phyloP scores from a whole-genome alignment of 208 protist genomes.

The Herpetomonas muscarum region DNA sequence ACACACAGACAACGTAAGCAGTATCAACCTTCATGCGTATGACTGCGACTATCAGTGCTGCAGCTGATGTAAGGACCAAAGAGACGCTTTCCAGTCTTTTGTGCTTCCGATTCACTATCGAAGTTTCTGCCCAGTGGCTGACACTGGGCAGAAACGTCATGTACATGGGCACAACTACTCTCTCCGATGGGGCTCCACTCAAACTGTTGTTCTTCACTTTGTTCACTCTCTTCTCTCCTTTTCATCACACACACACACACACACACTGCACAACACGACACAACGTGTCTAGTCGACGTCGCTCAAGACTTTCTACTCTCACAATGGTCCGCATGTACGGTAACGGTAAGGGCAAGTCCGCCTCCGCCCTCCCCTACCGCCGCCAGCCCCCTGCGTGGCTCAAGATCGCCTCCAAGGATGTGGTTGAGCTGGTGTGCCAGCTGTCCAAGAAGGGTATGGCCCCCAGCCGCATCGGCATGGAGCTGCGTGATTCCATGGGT shows the following conservation, averaged over 20 bases:
- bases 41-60: too few relatives aligned
- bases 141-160: too few relatives aligned
- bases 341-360: slow-evolving; percentile 98
- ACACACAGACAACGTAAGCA: too few relatives aligned
- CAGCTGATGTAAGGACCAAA: too few relatives aligned
- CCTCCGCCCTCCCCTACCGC: slow-evolving; percentile 97
- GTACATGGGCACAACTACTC: too few relatives aligned
- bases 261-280: neutral
- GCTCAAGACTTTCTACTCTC: too few relatives aligned
- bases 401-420: slow-evolving; percentile 94
- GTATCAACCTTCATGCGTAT: too few relatives aligned
- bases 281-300: neutral
- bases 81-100: too few relatives aligned
- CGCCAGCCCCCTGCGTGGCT: slow-evolving; percentile 98
- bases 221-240: neutral
- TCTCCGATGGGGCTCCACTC: too few relatives aligned
- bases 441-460: slow-evolving; percentile 99
- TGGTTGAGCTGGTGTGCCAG: slow-evolving; percentile 96
- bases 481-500: slow-evolving; percentile 99
- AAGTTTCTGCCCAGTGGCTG: too few relatives aligned
- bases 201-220: slow-evolving; percentile 19
- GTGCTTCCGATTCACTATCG: too few relatives aligned
- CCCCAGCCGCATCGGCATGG: slow-evolving; percentile 99
- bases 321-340: slow-evolving; percentile 98
- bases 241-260: neutral